Base-by-base conservation (phyloP, 2,329 filamentous ascomycete genomes). In the Celoporthe dispersa region DNA sequence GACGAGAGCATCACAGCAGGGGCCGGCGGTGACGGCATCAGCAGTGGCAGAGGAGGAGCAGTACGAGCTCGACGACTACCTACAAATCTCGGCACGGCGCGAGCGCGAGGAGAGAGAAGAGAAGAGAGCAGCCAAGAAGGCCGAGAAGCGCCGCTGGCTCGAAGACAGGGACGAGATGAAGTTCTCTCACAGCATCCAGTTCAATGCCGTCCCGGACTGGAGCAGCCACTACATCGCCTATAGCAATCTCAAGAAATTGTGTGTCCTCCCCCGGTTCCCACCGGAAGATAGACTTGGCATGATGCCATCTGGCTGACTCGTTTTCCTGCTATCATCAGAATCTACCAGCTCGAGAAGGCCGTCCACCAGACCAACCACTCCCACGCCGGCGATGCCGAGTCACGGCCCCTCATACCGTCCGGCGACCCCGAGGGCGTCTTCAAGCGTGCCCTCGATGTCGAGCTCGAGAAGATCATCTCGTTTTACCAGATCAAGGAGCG, bases 121-220 rank as follows among this genome's bases (percentile, higher is more conserved):
- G 51, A 80, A 78, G 67, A 77, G 75, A 74, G 77, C 73, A 72
- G 75, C 78, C 28, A 90, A 87, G 80, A 83, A 85, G 77, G 81
- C 82, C 74, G 84, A 86, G 79, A 94, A 94, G 84, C 87, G 89
- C 80, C 84, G 84, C 78, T 88, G 88, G 86, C 90, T 94, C 76
- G 88, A 92, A 76, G 85, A 90, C 75, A 88, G 86, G 74, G 90
- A 92, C 89, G 93, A 94, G 79, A 99, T 99, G 96, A 98, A 98
- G 91, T 99, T 99, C 86, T 98, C 95, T 25, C 96, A 99, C 81
- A 98, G 95, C 82, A 91, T 99, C 76, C 96, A 99, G 85, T 99
- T 99, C 84, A 99, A 99, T 84, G 94, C 96, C 73, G 96, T 99
- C 76, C 96, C 96, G n/a, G 96, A 99, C 82, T 99, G 96, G 96